These are phyloP conservation scores for Argentina anserina DNA, from an alignment of 306 rosid genomes.

Conservation along the genomic window DNA sequence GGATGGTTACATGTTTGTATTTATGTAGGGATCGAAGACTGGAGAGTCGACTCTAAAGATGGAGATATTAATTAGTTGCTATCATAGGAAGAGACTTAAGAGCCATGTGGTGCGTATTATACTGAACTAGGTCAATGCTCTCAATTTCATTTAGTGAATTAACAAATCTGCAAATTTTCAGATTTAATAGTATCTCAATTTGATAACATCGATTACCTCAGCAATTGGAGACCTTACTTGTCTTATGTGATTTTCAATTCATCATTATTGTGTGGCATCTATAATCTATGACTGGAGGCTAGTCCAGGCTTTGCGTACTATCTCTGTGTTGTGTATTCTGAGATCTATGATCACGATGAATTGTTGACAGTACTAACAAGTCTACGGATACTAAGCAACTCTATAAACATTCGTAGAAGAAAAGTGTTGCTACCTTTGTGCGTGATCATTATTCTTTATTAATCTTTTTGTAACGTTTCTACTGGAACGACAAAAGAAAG, in stretches of 20 bases:
- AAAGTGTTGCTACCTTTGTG: background rate
- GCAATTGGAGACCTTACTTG: background rate
- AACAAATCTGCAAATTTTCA: background rate
- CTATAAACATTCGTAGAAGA: background rate
- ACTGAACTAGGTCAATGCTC: conserved; percentile 9
- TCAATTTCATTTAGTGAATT: background rate
- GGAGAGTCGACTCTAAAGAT: background rate
- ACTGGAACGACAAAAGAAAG: too few species aligned
- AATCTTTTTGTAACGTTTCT: too few species aligned
- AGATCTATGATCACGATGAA: background rate
- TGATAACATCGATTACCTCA: background rate
- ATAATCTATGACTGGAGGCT: background rate
- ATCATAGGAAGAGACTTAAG: background rate
- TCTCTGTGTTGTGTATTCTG: background rate
- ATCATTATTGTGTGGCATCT: background rate
- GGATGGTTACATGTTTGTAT: background rate
- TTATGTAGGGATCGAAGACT: background rate
- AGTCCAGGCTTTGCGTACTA: background rate
- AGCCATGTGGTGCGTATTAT: conserved; percentile 4
- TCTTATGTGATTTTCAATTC: background rate
- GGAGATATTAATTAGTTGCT: background rate
- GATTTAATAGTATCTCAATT: background rate
- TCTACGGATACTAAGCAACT: background rate
- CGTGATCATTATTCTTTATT: background rate
- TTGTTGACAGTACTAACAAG: background rate